Base-by-base conservation (phyloP, 192 early-diverging fungal genomes). In the Backusella macrospora region DNA sequence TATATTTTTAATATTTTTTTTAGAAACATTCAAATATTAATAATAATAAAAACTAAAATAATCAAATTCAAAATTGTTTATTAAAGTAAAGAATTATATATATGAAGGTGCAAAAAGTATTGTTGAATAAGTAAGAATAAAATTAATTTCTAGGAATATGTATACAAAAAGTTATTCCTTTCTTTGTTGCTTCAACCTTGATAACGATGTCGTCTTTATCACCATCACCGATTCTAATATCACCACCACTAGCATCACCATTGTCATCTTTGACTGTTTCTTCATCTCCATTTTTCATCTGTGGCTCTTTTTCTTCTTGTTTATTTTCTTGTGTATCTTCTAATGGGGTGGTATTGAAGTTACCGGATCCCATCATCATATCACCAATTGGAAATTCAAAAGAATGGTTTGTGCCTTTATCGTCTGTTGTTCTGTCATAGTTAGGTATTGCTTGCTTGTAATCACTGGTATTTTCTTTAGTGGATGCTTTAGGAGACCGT, bases 111-210 rank as follows among this genome's bases (percentile, higher is more conserved):
- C 15, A 55, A 55, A 21, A 9, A 55, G 34, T 40, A 48, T 2
- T 43, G 64, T 63, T 14, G 5, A 63, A 59, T 26, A 40, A 63
- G 16, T 34, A 18, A 13, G 46, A 18, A 63, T 13, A 55, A 55
- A 21, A 34, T 63, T 73, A 73, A 26, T 63, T 42, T 3, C 73
- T 65, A 59, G 73, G 73, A 45, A 74, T 74, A 45, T 74, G 73
- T 45, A 74, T 65, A 38, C 46, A 55, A 65, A 74, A 74, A 4
- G 73, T 65, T 8, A 74, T 68, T 38, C 73, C 73, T 9, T 42
- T 68, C 12, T 74, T 74, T 3, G 63, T 74, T n/a, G 73, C 73
- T 65, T 74, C 73, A 13, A 74, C 73, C 18, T 65, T 74, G 21
- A 74, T 66, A 26, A 74, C 63, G 2, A 74, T 48, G 42, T 74